Conservation (phyloP, 345 rosid species). For the Nasturtium officinale region DNA sequence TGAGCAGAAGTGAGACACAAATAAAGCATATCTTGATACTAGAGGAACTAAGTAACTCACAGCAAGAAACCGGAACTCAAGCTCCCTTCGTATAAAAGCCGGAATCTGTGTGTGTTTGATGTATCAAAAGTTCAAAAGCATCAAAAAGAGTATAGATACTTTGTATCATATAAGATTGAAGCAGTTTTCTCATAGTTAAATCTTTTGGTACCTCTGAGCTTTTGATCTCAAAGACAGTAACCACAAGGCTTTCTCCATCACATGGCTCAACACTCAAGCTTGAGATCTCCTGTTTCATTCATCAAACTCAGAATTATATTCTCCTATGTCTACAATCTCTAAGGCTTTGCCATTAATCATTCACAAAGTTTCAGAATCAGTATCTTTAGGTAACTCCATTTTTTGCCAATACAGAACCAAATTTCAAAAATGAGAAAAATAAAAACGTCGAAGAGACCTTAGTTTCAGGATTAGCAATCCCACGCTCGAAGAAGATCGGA, state of each 20-base stretch:
- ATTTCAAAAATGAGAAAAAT: background rate
- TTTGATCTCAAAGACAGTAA: conserved; percentile 81
- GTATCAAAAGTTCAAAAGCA: no score
- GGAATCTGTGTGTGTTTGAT: no score
- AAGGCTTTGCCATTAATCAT: background rate
- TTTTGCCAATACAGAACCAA: background rate
- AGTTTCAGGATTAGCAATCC: conserved; percentile 75
- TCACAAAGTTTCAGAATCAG: background rate
- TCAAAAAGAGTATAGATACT: no score
- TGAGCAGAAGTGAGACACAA: no score
- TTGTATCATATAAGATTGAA: background rate
- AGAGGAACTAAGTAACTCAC: no score
- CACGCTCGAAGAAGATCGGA: conserved; percentile 93
- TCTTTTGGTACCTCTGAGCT: conserved; percentile 60
- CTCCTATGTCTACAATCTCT: background rate
- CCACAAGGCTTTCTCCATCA: conserved; percentile 69
- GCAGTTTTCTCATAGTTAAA: background rate
- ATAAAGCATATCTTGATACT: no score
- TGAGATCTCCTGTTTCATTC: conserved; percentile 72
- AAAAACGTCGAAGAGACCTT: conserved; percentile 58
- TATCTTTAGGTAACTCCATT: background rate
- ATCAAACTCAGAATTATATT: conserved; percentile 18
- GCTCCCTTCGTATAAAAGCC: no score
- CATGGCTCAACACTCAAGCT: conserved; percentile 86
- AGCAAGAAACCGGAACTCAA: no score